Conservation (phyloP, 257 asterid genomes). For the Solanum peruvianum region DNA sequence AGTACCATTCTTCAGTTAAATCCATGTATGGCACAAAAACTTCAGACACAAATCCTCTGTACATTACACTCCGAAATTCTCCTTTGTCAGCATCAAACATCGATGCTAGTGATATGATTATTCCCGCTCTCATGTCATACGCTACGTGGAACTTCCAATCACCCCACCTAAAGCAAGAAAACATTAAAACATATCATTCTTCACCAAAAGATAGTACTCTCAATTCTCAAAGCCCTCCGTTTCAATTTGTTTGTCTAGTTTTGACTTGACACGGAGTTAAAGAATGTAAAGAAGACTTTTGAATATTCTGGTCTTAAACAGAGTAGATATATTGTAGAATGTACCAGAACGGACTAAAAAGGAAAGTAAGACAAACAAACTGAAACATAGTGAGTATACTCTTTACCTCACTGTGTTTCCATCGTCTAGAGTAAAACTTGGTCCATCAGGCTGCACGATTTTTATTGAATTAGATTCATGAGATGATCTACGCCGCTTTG, state of each 20-base stretch:
- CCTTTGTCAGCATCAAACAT: conserved; percentile 33
- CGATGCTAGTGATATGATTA: conserved; percentile 51
- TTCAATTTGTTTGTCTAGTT: background rate
- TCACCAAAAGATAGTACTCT: too few species aligned
- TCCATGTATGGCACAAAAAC: conserved; percentile 77
- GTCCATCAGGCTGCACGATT: conserved; percentile 13
- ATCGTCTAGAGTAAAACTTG: conserved; percentile 22
- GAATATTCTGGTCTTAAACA: too few species aligned
- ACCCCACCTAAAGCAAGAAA: conserved; percentile 38
- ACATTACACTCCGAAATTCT: conserved; percentile 39
- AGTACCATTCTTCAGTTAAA: conserved; percentile 58
- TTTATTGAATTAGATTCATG: background rate
- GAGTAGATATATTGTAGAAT: too few species aligned
- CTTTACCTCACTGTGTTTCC: conserved; percentile 31
- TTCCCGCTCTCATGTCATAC: conserved; percentile 66
- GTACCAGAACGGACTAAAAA: background rate
- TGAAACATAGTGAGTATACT: background rate
- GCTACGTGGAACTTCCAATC: conserved; percentile 53
- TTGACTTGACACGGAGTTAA: background rate
- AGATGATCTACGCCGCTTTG: background rate
- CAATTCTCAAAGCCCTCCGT: background rate
- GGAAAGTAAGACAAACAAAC: background rate
- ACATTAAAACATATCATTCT: background rate
- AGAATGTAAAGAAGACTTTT: background rate
- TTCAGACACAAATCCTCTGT: conserved; percentile 65